Conservation (phyloP, 2,329 filamentous ascomycete genomes). For the Arachnomyces sp. region DNA sequence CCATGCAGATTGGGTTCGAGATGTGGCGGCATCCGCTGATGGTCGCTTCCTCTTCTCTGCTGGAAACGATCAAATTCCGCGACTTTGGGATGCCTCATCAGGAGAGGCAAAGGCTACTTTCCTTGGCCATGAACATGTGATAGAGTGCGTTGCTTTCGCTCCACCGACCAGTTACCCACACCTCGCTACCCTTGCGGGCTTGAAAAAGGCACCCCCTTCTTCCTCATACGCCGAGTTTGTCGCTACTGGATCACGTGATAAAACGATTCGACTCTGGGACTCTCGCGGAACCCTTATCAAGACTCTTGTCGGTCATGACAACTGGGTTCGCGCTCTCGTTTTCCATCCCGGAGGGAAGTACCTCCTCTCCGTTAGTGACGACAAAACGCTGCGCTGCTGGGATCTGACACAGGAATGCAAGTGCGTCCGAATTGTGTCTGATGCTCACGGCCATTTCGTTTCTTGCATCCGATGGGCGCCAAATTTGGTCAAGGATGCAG, state of each 20-base stretch:
- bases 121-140: conserved; percentile 74
- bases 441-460: conserved; percentile 76
- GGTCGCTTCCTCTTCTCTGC: conserved; percentile 75
- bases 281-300: conserved; percentile 74
- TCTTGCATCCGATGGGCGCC: conserved; percentile 85
- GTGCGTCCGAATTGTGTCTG: conserved; percentile 71
- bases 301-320: conserved; percentile 80
- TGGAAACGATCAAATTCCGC: conserved; percentile 71
- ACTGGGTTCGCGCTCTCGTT: conserved; percentile 78
- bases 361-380: conserved; percentile 74
- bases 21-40: conserved; percentile 73
- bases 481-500: conserved; percentile 54
- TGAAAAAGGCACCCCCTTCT: conserved; percentile 70
- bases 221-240: conserved; percentile 76
- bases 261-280: conserved; percentile 86
- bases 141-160: conserved; percentile 81
- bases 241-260: conserved; percentile 82
- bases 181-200: conserved; percentile 65
- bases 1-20: conserved; percentile 84
- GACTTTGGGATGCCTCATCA: conserved; percentile 74
- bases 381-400: conserved; percentile 91
- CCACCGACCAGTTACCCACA: conserved; percentile 70
- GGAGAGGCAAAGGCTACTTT: conserved; percentile 71
- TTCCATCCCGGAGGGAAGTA: conserved; percentile 93
- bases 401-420: conserved; percentile 84